Percentiles rank a stretch among this genome's conserved stretches.
These are phyloP conservation scores for Phytophthora pseudosyringae DNA, from an alignment of 352 stramenopile genomes.

Conservation along the genomic window DNA sequence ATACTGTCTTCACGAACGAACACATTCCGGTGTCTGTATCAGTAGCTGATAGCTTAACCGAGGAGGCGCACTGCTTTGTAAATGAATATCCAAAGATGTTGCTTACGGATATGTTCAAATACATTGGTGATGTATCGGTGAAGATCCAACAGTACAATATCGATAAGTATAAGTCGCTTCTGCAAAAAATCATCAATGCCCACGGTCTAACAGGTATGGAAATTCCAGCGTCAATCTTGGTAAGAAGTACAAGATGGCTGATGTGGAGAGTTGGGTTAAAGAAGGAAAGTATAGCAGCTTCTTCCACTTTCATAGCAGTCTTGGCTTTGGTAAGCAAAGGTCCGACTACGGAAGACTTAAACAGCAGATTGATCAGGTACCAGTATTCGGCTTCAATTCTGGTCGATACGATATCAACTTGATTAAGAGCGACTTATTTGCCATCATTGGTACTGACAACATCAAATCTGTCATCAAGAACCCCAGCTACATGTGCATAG, in stretches of 20 bases:
- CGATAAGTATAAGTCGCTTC: too few species aligned
- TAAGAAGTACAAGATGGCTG: too few species aligned
- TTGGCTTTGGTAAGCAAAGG: not conserved
- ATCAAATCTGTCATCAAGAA: too few species aligned
- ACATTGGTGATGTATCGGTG: not conserved
- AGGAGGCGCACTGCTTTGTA: not conserved
- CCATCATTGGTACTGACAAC: too few species aligned
- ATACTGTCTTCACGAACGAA: too few species aligned
- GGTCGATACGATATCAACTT: too few species aligned
- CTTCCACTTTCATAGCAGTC: not conserved
- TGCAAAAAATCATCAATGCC: not conserved
- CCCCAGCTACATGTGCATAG: too few species aligned
- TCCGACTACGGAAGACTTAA: not conserved
- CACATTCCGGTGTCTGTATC: not conserved
- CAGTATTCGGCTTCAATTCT: not conserved
- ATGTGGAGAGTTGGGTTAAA: too few species aligned
- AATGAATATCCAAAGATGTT: not conserved
- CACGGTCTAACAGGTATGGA: not conserved
- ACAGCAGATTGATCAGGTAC: conserved; percentile 2
- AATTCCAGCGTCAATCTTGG: too few species aligned
- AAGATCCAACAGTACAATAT: too few species aligned
- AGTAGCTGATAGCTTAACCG: conserved; percentile 1
- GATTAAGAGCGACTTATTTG: too few species aligned
- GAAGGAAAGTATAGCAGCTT: too few species aligned
- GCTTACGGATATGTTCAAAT: not conserved